phyloP scores from a whole-genome alignment of 768 basidiomycete genomes.

The Strobilomyces dryophilus region DNA sequence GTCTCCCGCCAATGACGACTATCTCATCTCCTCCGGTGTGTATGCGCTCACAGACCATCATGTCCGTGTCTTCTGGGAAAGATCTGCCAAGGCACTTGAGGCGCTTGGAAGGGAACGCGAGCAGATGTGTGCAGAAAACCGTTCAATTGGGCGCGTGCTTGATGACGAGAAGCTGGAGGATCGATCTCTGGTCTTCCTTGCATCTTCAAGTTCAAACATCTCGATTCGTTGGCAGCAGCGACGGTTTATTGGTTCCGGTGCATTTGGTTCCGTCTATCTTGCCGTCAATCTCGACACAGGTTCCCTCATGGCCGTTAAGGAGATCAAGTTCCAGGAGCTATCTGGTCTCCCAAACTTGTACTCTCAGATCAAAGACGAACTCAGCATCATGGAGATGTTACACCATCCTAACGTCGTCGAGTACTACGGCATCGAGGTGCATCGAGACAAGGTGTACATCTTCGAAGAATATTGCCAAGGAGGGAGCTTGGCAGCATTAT shows the following conservation, averaged over 20 bases:
- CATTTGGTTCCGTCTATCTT: conserved; percentile 98
- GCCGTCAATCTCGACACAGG: conserved; percentile 96
- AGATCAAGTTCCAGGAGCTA: conserved; percentile 94
- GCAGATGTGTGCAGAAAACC: conserved; percentile 61
- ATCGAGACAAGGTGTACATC: conserved; percentile 97
- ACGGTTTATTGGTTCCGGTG: conserved; percentile 96
- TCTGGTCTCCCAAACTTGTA: conserved; percentile 84
- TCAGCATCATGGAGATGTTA: conserved; percentile 96
- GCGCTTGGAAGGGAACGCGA: conserved; percentile 65
- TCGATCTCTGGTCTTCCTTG: conserved; percentile 88
- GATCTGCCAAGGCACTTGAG: conserved; percentile 52
- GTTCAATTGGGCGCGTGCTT: conserved; percentile 84
- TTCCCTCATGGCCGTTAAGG: conserved; percentile 98
- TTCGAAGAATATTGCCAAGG: conserved; percentile 99
- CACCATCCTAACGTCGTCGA: conserved; percentile 98
- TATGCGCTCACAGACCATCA: conserved; percentile 56
- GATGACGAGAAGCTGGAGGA: conserved; percentile 94
- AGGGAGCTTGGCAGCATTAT: conserved; percentile 81
- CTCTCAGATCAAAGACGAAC: conserved; percentile 92
- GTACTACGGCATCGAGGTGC: conserved; percentile 98
- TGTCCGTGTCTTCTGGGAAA: conserved; percentile 75
- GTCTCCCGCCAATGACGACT: conserved; percentile 36
- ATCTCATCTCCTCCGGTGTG: conserved; percentile 22
- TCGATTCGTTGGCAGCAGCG: conserved; percentile 98
- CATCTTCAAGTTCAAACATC: conserved; percentile 93